A percentile compares a stretch with the other conserved stretches of the same genome.
Evolutionary conservation across 768 basidiomycete genomes (phyloP).

Genomic region (Suillus alpinus): DNA sequence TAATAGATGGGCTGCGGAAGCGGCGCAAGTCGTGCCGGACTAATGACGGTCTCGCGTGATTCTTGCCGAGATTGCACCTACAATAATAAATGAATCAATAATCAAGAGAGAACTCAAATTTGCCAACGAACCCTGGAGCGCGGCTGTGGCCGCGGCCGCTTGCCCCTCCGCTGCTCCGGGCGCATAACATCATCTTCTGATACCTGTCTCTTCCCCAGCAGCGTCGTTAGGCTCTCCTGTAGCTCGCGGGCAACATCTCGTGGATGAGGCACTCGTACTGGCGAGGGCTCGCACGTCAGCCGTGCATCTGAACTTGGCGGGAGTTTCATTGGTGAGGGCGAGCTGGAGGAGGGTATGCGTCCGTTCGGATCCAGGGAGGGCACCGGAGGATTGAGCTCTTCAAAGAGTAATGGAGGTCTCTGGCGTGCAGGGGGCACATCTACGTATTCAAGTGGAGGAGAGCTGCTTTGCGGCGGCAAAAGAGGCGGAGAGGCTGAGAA

Average conservation of each 20-base stretch:
- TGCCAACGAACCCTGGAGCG: constrained; percentile 32
- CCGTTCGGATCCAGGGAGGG: constrained; percentile 22
- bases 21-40: constrained; percentile 4
- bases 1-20: constrained; percentile 14
- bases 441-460: constrained; percentile 14
- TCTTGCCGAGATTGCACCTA: constrained; percentile 40
- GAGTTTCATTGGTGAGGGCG: constrained; percentile 53
- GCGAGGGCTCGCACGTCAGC: constrained; percentile 17
- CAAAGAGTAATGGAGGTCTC: neutral
- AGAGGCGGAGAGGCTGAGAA: constrained; percentile 16
- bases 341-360: constrained; percentile 58
- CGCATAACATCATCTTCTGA: constrained; percentile 37
- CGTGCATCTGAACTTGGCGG: constrained; percentile 19
- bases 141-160: constrained; percentile 36
- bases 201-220: constrained; percentile 66
- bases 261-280: constrained; percentile 38
- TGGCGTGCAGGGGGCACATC: neutral
- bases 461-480: constrained; percentile 29
- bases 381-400: constrained; percentile 13
- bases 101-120: neutral
- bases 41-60: constrained; percentile 27
- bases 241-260: constrained; percentile 54
- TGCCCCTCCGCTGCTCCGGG: constrained; percentile 24
- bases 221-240: constrained; percentile 63
- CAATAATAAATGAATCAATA: neutral